Base-by-base conservation (phyloP, 75 land plant species). In the Pinus albicaulis region DNA sequence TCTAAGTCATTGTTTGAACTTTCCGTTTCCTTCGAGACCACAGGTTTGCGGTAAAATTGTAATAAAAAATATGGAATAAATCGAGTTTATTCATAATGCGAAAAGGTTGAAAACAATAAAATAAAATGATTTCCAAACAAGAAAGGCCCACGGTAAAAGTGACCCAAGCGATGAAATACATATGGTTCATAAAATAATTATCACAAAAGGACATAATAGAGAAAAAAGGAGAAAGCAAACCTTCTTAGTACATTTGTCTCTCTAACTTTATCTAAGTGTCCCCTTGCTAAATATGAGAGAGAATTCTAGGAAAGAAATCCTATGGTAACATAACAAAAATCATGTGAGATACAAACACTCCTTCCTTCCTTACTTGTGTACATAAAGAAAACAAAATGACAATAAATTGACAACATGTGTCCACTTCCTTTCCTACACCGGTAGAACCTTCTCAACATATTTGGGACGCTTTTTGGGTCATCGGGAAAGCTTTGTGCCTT, bases 11-110 rank as follows among this genome's bases (percentile, higher is more conserved):
- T 85, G 77, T 83, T 86, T 17, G 74, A 64, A 57, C 81, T 85
- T 16, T 65, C 87, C 87, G 83, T 83, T 5, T 81, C 87, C 77
- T 85, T 85, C 86, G n/a, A 85, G 58, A 55, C 87, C 87, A 69
- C 86, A 74, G 56, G 86, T 83, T 86, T 85, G 74, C 72, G 41
- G 60, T 19, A 72, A 36, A 17, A 61, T 26, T 5, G 14, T 23
- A 62, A 55, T n/a, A n/a, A 34, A 53, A 55, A 57, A 59, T 7
- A 57, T 55, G n/a, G n/a, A 57, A 68, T 68, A 25, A 57, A n/a
- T 25, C 57, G 12, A 72, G 25, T 73, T 11, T 19, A 20, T 22
- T 73, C 68, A 61, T 24, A 28, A 55, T 28, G 3, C 17, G 36
- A 25, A 41, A 57, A 57, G 28, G 44, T 15, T 41, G n/a, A n/a